phyloP scores from a whole-genome alignment of 1,284 basidiomycete species.

The Rhodotorula mucilaginosa region DNA sequence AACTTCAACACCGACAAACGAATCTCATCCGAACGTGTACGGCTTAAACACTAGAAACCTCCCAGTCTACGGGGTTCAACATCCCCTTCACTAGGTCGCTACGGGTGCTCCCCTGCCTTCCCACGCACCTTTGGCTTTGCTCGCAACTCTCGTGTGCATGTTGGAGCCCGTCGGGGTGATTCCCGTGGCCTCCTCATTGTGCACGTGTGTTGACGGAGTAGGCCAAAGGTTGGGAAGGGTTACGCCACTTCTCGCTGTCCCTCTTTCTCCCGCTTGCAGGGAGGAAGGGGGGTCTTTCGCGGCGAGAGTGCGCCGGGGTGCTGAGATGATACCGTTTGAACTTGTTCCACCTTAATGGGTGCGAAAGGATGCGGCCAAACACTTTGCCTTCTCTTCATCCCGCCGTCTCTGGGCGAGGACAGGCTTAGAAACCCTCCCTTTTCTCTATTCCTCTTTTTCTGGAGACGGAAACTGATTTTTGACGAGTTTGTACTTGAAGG shows the following conservation, averaged over 20 bases:
- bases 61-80: slow-evolving; percentile 5
- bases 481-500: slow-evolving; percentile 52
- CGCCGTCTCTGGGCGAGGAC: neutral
- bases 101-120: slow-evolving; percentile 25
- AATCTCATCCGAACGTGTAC: neutral
- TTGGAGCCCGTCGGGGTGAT: neutral
- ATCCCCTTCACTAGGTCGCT: slow-evolving; percentile 8
- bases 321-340: slow-evolving; percentile 94
- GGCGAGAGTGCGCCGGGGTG: slow-evolving; percentile 45
- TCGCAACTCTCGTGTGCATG: neutral
- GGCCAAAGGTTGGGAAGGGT: neutral
- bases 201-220: neutral
- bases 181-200: neutral
- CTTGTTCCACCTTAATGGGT: slow-evolving; percentile 86
- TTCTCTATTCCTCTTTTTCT: neutral
- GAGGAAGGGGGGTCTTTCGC: neutral
- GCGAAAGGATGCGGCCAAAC: slow-evolving; percentile 64
- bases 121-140: neutral
- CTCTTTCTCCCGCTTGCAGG: neutral
- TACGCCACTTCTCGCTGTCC: slow-evolving; percentile 19
- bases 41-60: neutral
- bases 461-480: no score
- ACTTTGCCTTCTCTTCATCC: neutral
- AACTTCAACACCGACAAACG: neutral
- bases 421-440: neutral